phyloP scores from a whole-genome alignment of 768 basidiomycete species.

The Suillus bovinus region DNA sequence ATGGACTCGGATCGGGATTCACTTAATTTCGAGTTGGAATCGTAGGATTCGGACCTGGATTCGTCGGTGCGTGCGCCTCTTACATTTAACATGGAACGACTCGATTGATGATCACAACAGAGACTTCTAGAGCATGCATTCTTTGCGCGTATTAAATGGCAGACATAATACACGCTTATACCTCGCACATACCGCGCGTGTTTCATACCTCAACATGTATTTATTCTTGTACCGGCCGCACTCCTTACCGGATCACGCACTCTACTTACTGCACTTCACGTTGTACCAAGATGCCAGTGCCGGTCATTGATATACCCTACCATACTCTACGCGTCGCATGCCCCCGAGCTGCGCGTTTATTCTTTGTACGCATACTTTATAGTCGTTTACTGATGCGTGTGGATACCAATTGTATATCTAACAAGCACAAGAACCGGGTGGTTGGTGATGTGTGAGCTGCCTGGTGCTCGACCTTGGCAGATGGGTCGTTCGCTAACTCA shows the following conservation, averaged over 20 bases:
- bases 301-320: too few relatives aligned
- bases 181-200: not conserved
- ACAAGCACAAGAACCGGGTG: too few relatives aligned
- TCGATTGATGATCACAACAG: not conserved
- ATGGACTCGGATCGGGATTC: constrained; percentile 44
- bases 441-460: too few relatives aligned
- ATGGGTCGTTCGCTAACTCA: too few relatives aligned
- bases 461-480: too few relatives aligned
- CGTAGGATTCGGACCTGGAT: not conserved
- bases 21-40: constrained; percentile 24
- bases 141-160: not conserved
- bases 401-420: too few relatives aligned
- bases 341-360: too few relatives aligned
- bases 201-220: not conserved
- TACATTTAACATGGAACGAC: not conserved
- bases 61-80: too few relatives aligned
- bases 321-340: too few relatives aligned
- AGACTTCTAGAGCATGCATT: not conserved
- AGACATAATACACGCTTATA: not conserved
- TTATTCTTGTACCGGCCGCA: not conserved
- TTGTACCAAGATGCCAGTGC: too few relatives aligned
- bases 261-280: not conserved
- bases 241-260: not conserved
- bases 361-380: too few relatives aligned
- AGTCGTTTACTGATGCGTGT: too few relatives aligned